phyloP scores from a whole-genome alignment of 202 grass and related monocot species.

The Bolboschoenoplectus hybrid region DNA sequence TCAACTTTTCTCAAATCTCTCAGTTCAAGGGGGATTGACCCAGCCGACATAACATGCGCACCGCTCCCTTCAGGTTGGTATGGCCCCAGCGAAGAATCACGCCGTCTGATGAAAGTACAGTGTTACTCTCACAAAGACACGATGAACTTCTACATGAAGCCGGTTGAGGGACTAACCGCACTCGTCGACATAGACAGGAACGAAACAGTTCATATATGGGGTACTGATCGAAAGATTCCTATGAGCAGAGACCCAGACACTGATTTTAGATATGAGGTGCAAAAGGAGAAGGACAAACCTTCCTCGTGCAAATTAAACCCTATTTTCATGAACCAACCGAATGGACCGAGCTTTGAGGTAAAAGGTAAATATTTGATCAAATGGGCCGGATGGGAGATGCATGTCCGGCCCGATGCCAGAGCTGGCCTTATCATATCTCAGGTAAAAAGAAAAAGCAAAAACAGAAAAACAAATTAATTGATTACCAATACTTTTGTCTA shows the following conservation, averaged over 20 bases:
- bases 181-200: constrained; percentile 57
- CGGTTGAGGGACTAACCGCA: constrained; percentile 60
- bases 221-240: constrained; percentile 14
- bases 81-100: constrained; percentile 9
- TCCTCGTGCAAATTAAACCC: constrained; percentile 30
- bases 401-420: constrained; percentile 70
- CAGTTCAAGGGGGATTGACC: constrained; percentile 32
- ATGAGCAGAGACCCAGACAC: constrained; percentile 30
- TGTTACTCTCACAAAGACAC: constrained; percentile 66
- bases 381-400: constrained; percentile 80
- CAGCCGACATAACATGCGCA: constrained; percentile 56
- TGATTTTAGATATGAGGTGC: constrained; percentile 38
- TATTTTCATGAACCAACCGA: constrained; percentile 40
- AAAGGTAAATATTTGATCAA: constrained; percentile 43
- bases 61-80: constrained; percentile 58
- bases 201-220: constrained; percentile 10
- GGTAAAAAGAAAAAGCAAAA: constrained; percentile 15
- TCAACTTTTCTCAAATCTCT: constrained; percentile 51
- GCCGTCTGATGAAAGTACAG: constrained; percentile 51
- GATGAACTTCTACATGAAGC: constrained; percentile 69
- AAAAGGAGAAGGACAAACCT: constrained; percentile 32
- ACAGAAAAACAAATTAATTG: no score
- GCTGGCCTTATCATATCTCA: constrained; percentile 68
- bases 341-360: constrained; percentile 29
- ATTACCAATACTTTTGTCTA: no score